Conservation (phyloP, 2,329 filamentous ascomycete genomes). For the Fusarium pininemorale region DNA sequence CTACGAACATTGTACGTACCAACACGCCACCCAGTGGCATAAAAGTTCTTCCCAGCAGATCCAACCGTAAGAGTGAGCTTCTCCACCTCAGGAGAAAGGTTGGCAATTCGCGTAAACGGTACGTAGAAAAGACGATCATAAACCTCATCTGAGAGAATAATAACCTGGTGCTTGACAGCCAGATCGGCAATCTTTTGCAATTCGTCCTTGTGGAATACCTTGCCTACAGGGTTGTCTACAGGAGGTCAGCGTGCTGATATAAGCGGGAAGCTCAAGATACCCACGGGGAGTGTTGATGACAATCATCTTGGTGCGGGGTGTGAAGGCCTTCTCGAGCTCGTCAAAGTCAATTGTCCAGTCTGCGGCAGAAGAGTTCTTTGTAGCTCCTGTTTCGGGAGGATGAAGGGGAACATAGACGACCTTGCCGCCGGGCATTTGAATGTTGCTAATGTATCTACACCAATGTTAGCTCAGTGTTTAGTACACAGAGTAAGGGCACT, state of each 20-base stretch:
- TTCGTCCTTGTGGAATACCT: conserved; percentile 88
- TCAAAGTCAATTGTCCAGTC: conserved; percentile 91
- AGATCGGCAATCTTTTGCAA: conserved; percentile 85
- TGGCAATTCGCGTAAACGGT: conserved; percentile 92
- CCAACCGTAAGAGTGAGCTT: conserved; percentile 91
- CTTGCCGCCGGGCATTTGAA: conserved; percentile 96
- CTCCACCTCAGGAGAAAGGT: conserved; percentile 88
- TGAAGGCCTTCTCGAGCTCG: conserved; percentile 83
- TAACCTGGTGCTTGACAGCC: conserved; percentile 91
- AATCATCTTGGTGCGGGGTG: conserved; percentile 92
- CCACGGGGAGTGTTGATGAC: conserved; percentile 79
- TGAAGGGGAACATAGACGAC: conserved; percentile 96
- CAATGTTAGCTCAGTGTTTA: not conserved
- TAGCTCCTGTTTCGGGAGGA: conserved; percentile 82
- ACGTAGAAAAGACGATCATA: conserved; percentile 97
- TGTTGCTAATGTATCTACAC: conserved; percentile 82
- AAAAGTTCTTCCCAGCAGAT: conserved; percentile 97
- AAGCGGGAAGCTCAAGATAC: conserved; percentile 9
- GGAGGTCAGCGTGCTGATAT: conserved; percentile 9
- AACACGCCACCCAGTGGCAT: conserved; percentile 96
- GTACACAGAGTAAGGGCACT: not conserved
- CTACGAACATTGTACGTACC: conserved; percentile 49
- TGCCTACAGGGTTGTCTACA: conserved; percentile 91
- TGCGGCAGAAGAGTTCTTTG: conserved; percentile 81
- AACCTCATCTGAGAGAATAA: conserved; percentile 91